Evolutionary conservation across 192 early-diverging fungal species (phyloP).

Genomic region (Coemansia sp.): DNA sequence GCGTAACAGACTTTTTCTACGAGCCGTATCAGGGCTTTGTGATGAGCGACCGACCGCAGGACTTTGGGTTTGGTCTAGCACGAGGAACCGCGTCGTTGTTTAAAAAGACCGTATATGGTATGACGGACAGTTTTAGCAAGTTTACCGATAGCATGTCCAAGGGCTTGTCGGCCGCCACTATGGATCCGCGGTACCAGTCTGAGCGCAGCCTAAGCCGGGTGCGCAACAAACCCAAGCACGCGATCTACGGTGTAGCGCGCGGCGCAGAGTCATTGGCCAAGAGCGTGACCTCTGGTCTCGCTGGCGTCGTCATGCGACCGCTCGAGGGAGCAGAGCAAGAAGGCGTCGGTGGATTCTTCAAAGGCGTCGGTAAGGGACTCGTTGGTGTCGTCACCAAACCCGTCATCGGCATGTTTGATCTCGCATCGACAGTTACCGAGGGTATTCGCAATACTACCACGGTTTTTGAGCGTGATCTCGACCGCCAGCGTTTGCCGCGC

Average conservation of each 20-base stretch:
- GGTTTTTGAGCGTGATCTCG: conserved; percentile 81
- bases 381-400: conserved; percentile 97
- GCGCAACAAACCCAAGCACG: conserved; percentile 90
- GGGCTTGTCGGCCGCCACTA: conserved; percentile 91
- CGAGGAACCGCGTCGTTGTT: conserved; percentile 73
- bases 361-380: conserved; percentile 92
- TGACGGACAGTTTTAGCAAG: conserved; percentile 93
- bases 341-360: conserved; percentile 93
- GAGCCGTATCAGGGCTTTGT: conserved; percentile 97
- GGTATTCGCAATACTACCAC: conserved; percentile 95
- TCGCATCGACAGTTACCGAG: conserved; percentile 92
- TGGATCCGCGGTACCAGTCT: conserved; percentile 92
- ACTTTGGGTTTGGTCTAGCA: conserved; percentile 90
- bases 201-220: conserved; percentile 76
- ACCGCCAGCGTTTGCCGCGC: conserved; percentile 85
- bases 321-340: conserved; percentile 87
- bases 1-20: conserved; percentile 96
- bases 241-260: conserved; percentile 82
- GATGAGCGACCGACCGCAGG: conserved; percentile 93
- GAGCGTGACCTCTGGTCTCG: conserved; percentile 84
- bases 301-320: conserved; percentile 86
- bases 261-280: conserved; percentile 85
- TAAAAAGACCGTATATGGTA: conserved; percentile 96
- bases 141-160: conserved; percentile 97
- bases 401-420: conserved; percentile 92